Base-by-base conservation (phyloP, 116 monocot genomes). In the Cymodocea nodosa region DNA sequence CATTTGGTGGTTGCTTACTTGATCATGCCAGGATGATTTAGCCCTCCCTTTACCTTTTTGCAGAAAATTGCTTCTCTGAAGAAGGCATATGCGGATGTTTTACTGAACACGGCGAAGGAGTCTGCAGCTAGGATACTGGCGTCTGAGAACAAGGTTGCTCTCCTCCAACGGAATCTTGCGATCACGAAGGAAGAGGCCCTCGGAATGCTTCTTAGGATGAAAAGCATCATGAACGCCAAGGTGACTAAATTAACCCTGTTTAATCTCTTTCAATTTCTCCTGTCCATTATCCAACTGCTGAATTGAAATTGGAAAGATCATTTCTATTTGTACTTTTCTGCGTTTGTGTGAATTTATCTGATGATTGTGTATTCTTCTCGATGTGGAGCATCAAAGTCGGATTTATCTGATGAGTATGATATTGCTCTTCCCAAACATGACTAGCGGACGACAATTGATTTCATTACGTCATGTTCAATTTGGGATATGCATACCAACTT, bases 41-140 rank as follows among this genome's bases (percentile, higher is more conserved):
- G 22, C 40, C 64, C 10, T 49, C 14, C 50, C 49, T 60, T 53
- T 59, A 15, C 37, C 6, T 53, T 64, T 65, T 18, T 39, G 20
- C 39, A 89, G 89, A 93, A 73, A 82, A 86, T 87, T 80, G 82
- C 59, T 56, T 84, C 87, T 63, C 39, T 94, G 52, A 94, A 89
- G 81, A 80, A 66, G 65, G 94, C 84, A 17, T 90, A 89, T 68
- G 94, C 90, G 24, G 90, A 87, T 51, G 74, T 94, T 16, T 87
- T 94, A 19, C 77, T 94, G 52, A 94, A 94, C 75, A 87, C 74
- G 37, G 87, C 83, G 50, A 80, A 81, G 73, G 94, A 94, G 64
- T 84, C 94, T 54, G 90, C 90, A 12, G 84, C 85, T 4, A 79
- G 94, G 74, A 72, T 94, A 55, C 70, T 94, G 52, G 80, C 75